These are phyloP conservation scores for Clarireedia paspali DNA, from an alignment of 2,329 filamentous ascomycete species.

Conservation along the genomic window DNA sequence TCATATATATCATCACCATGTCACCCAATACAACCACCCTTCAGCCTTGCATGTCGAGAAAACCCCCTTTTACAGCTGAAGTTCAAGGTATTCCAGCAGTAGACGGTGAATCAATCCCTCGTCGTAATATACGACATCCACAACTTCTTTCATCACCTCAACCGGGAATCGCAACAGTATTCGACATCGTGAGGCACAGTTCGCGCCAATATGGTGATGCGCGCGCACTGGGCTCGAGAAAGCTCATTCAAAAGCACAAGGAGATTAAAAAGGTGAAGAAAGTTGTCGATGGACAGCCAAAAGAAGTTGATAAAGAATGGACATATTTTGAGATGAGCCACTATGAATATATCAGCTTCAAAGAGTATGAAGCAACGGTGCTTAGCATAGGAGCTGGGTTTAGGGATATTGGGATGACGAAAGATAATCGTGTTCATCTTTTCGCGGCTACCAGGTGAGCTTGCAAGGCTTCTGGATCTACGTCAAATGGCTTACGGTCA, in stretches of 20 bases:
- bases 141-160: constrained; percentile 28
- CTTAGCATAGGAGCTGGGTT: constrained; percentile 63
- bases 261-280: constrained; percentile 90
- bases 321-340: constrained; percentile 76
- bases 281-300: constrained; percentile 71
- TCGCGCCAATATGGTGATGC: constrained; percentile 58
- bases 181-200: constrained; percentile 64
- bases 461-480: background rate
- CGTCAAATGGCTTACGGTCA: background rate
- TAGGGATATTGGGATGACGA: constrained; percentile 62
- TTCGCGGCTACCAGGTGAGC: constrained; percentile 58
- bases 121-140: constrained; percentile 47
- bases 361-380: constrained; percentile 66
- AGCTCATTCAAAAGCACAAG: constrained; percentile 66
- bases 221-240: constrained; percentile 62
- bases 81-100: constrained; percentile 46
- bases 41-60: constrained; percentile 22
- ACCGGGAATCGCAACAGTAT: constrained; percentile 54
- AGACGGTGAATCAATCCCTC: constrained; percentile 58
- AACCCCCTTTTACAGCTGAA: constrained; percentile 53
- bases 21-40: constrained; percentile 4
- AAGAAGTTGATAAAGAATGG: constrained; percentile 81
- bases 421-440: constrained; percentile 66
- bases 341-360: constrained; percentile 71
- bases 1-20: background rate